These are phyloP conservation scores for Echria macrotheca DNA, from an alignment of 495 filamentous ascomycete genomes.

Conservation along the genomic window DNA sequence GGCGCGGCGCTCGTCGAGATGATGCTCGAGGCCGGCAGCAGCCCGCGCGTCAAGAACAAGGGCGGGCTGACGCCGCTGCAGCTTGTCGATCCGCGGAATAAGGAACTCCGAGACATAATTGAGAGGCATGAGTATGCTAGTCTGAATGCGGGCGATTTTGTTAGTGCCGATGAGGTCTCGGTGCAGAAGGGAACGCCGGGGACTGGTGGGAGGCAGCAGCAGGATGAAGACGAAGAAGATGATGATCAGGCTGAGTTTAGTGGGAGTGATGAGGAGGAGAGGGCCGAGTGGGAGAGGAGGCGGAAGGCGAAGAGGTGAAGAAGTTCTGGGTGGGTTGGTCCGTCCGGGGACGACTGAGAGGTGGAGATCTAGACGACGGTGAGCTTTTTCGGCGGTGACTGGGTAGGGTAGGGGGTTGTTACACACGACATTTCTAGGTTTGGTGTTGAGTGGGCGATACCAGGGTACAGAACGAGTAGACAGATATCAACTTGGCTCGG, in stretches of 20 bases:
- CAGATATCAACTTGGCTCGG: too few species aligned
- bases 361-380: too few species aligned
- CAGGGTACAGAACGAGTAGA: too few species aligned
- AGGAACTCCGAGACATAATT: conserved; percentile 59
- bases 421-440: too few species aligned
- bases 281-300: conserved; percentile 45
- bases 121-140: conserved; percentile 70
- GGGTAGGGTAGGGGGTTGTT: too few species aligned
- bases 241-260: conserved; percentile 49
- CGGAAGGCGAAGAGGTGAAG: conserved; percentile 32
- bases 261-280: conserved; percentile 48
- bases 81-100: conserved; percentile 68
- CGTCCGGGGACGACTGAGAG: too few species aligned
- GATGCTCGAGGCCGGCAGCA: conserved; percentile 81
- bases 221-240: conserved; percentile 21
- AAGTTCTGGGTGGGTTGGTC: too few species aligned
- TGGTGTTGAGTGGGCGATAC: too few species aligned
- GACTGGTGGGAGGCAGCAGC: not conserved
- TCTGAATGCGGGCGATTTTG: conserved; percentile 47
- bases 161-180: conserved; percentile 29
- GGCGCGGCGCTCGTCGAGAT: conserved; percentile 73
- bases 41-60: conserved; percentile 53
- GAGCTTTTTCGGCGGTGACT: too few species aligned
- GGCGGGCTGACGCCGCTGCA: conserved; percentile 62
- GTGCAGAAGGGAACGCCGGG: conserved; percentile 12